Conservation (phyloP, 805 yeast species). For the Komagataella mondaviorum region DNA sequence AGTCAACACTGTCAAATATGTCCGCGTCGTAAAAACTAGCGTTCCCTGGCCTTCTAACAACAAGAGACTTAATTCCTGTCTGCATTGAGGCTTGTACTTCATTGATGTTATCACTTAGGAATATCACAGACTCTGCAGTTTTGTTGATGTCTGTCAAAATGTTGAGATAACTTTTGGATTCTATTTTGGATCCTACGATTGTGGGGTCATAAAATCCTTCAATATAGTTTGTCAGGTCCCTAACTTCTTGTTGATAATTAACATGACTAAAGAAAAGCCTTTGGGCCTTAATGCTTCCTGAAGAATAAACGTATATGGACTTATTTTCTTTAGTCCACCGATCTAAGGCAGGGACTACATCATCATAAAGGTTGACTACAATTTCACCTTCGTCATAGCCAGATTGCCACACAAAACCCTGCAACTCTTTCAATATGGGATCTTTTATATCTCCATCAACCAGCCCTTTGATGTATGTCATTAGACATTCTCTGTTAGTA, state of each 20-base stretch:
- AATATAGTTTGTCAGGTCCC: slow-evolving; percentile 39
- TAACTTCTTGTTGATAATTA: slow-evolving; percentile 14
- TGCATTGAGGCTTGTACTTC: slow-evolving; percentile 67
- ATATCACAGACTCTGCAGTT: slow-evolving; percentile 27
- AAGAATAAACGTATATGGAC: slow-evolving; percentile 64
- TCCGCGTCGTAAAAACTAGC: slow-evolving; percentile 19
- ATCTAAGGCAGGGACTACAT: slow-evolving; percentile 48
- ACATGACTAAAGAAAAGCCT: slow-evolving; percentile 63
- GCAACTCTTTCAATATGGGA: slow-evolving; percentile 60
- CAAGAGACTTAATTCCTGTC: slow-evolving; percentile 44
- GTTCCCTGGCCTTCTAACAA: slow-evolving; percentile 73
- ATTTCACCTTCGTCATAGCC: slow-evolving; percentile 75
- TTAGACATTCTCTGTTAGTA: slow-evolving; percentile 18
- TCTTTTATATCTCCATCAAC: slow-evolving; percentile 66
- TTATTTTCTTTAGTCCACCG: slow-evolving; percentile 19
- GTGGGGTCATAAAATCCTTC: slow-evolving; percentile 75
- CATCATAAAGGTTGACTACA: slow-evolving; percentile 63
- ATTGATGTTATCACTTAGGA: slow-evolving; percentile 66
- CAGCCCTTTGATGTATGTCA: slow-evolving; percentile 36
- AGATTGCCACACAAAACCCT: slow-evolving; percentile 69
- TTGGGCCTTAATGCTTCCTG: slow-evolving; percentile 85
- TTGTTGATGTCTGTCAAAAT: slow-evolving; percentile 30
- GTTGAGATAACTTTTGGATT: slow-evolving; percentile 37
- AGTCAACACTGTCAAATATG: neutral
- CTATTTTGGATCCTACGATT: slow-evolving; percentile 66